phyloP scores from a whole-genome alignment of 805 yeast genomes.

The Metschnikowia rubicola region DNA sequence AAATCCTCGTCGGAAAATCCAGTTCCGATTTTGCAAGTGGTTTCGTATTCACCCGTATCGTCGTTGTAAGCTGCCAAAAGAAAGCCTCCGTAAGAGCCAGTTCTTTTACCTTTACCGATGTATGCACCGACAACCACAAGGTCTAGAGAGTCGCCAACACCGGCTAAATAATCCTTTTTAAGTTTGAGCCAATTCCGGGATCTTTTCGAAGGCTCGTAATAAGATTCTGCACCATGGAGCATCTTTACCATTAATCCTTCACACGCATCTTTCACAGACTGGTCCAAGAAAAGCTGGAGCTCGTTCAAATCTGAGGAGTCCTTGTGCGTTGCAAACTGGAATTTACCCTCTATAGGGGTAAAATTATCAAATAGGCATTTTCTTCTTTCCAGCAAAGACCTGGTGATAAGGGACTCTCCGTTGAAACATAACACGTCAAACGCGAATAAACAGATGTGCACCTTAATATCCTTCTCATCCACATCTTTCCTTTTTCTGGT shows the following conservation, averaged over 20 bases:
- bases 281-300: constrained; percentile 79
- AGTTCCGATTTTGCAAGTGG: constrained; percentile 96
- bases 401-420: constrained; percentile 64
- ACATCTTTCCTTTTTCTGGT: constrained; percentile 95
- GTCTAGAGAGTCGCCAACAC: constrained; percentile 94
- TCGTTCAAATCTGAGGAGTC: constrained; percentile 70
- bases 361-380: constrained; percentile 54
- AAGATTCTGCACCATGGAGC: constrained; percentile 74
- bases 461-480: constrained; percentile 79
- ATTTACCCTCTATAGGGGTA: constrained; percentile 65
- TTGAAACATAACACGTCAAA: constrained; percentile 81
- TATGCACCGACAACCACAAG: constrained; percentile 93
- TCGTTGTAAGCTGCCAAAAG: constrained; percentile 84
- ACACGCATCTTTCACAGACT: constrained; percentile 83
- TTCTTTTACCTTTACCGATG: constrained; percentile 89
- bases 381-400: constrained; percentile 70
- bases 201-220: constrained; percentile 91
- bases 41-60: constrained; percentile 89
- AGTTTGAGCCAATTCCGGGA: constrained; percentile 93
- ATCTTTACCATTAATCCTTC: constrained; percentile 97
- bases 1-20: constrained; percentile 90
- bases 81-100: constrained; percentile 94
- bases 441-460: constrained; percentile 87
- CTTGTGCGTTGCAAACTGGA: constrained; percentile 73
- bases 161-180: constrained; percentile 91